These are phyloP conservation scores for Neonectria magnoliae DNA, from an alignment of 2,329 filamentous ascomycete species.

Conservation along the genomic window DNA sequence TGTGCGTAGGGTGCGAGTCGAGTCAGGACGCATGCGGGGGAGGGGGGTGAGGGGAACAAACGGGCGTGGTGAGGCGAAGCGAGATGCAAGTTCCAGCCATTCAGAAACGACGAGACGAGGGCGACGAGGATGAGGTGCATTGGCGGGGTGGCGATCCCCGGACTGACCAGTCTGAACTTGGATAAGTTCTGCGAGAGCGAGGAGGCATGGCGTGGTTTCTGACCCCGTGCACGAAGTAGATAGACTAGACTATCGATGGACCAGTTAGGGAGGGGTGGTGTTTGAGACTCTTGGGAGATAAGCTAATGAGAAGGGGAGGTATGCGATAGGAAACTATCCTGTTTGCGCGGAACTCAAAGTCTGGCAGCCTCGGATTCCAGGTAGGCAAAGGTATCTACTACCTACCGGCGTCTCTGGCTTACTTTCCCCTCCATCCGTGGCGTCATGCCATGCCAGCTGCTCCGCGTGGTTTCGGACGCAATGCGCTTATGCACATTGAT, in stretches of 20 bases:
- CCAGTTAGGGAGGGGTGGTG: background rate
- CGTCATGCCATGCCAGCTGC: background rate
- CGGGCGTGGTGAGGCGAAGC: background rate
- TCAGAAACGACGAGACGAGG: background rate
- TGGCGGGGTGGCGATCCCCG: conserved; percentile 1
- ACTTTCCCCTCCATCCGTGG: background rate
- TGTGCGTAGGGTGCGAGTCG: background rate
- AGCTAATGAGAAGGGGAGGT: background rate
- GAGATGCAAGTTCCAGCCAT: background rate
- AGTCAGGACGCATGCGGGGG: background rate
- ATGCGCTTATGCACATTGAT: background rate
- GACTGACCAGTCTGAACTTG: background rate
- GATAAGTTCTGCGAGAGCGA: background rate
- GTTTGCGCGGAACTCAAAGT: background rate
- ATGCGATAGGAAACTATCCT: background rate
- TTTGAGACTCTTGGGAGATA: background rate
- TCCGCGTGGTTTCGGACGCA: background rate
- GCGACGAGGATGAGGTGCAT: background rate
- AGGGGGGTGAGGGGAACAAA: background rate
- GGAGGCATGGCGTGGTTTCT: background rate
- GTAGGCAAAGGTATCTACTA: too few relatives aligned
- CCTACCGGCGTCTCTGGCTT: background rate
- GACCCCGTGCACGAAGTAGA: background rate
- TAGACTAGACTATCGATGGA: background rate
- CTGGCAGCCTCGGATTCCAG: too few relatives aligned